Evolutionary conservation across 2,329 filamentous ascomycete species (phyloP).

Genomic region (Fusarium sp.): DNA sequence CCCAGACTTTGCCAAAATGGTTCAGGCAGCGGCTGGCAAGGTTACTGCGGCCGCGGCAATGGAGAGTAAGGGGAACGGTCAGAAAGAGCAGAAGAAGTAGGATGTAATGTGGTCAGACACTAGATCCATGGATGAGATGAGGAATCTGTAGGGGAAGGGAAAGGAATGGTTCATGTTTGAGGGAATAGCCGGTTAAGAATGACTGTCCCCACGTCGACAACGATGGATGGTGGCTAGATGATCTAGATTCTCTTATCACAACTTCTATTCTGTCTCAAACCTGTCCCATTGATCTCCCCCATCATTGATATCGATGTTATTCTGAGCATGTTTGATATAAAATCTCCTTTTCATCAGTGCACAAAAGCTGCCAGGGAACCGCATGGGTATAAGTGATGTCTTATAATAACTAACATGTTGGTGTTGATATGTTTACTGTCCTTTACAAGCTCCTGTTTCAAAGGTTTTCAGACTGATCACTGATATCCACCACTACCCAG

Average conservation of each 20-base stretch:
- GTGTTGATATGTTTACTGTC: slow-evolving; percentile 3
- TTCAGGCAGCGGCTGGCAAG: slow-evolving; percentile 15
- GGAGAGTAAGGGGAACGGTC: background rate
- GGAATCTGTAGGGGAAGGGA: background rate
- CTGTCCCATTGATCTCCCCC: background rate
- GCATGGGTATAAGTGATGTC: background rate
- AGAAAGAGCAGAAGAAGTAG: slow-evolving; percentile 27
- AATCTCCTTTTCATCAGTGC: background rate
- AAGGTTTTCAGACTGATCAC: slow-evolving; percentile 14
- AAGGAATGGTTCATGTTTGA: background rate
- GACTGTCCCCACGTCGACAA: background rate
- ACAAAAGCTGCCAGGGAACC: no score
- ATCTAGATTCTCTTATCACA: slow-evolving; percentile 4
- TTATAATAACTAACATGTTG: slow-evolving; percentile 1
- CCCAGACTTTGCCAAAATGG: slow-evolving; percentile 9
- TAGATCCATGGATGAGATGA: background rate
- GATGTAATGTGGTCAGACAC: background rate
- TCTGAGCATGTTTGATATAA: background rate
- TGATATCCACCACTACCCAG: slow-evolving; percentile 4
- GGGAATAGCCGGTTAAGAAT: background rate
- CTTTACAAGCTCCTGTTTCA: slow-evolving; percentile 4
- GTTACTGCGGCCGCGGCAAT: background rate
- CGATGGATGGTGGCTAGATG: background rate
- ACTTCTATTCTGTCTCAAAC: background rate
- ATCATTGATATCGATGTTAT: background rate